Conservation (phyloP, 768 basidiomycete genomes). For the Russula vinacea region DNA sequence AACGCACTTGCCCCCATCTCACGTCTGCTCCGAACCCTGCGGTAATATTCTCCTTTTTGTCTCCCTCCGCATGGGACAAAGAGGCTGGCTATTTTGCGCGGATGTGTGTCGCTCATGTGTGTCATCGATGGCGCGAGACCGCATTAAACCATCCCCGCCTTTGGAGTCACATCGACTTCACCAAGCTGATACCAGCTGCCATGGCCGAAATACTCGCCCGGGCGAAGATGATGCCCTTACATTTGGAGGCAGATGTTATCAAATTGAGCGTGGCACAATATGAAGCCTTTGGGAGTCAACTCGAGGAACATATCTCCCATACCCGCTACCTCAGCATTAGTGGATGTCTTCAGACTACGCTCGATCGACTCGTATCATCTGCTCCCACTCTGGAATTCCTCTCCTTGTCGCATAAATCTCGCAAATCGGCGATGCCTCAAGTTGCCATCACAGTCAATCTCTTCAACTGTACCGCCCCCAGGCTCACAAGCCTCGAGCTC, state of each 20-base stretch:
- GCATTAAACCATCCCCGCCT: slow-evolving; percentile 19
- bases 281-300: neutral
- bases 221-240: slow-evolving; percentile 11
- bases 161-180: slow-evolving; percentile 19
- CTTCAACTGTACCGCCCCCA: neutral
- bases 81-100: slow-evolving; percentile 5
- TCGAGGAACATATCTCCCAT: slow-evolving; percentile 8
- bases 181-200: neutral
- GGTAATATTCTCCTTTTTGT: slow-evolving; percentile 13
- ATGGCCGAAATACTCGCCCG: slow-evolving; percentile 14
- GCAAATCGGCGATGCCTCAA: neutral
- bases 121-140: slow-evolving; percentile 22
- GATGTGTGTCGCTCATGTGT: slow-evolving; percentile 23
- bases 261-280: neutral
- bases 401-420: neutral
- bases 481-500: neutral
- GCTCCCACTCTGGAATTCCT: slow-evolving; percentile 1
- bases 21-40: slow-evolving; percentile 12
- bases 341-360: neutral
- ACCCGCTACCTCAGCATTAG: slow-evolving; percentile 2
- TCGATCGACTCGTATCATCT: neutral
- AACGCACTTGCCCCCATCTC: slow-evolving; percentile 21
- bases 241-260: neutral
- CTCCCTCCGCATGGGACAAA: neutral
- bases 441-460: neutral